Conservation (phyloP, 169 alveolate species). For the Cryptosporidium sp. region DNA sequence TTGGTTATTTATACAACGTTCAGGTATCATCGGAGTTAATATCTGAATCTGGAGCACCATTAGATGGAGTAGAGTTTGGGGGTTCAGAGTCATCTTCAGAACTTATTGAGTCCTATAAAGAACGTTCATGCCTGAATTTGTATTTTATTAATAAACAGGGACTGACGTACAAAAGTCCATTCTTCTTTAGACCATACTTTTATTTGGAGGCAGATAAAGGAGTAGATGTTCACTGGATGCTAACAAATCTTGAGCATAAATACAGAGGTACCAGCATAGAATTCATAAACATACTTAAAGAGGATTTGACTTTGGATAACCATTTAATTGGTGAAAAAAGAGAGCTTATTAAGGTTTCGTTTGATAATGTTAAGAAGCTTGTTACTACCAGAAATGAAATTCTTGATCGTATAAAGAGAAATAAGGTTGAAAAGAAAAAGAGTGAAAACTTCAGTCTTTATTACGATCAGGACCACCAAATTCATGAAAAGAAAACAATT, state of each 20-base stretch:
- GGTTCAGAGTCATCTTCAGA: neutral
- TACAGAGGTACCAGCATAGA: slow-evolving; percentile 80
- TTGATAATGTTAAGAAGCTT: slow-evolving; percentile 88
- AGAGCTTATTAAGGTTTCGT: slow-evolving; percentile 86
- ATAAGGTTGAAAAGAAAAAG: slow-evolving; percentile 76
- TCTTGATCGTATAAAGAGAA: slow-evolving; percentile 80
- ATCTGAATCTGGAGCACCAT: neutral
- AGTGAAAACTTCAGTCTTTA: slow-evolving; percentile 75
- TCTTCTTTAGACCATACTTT: slow-evolving; percentile 91
- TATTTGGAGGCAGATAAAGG: slow-evolving; percentile 83
- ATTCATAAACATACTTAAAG: slow-evolving; percentile 83
- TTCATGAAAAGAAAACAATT: slow-evolving; percentile 77
- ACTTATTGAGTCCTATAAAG: slow-evolving; percentile 32
- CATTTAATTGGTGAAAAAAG: slow-evolving; percentile 89
- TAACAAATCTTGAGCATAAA: slow-evolving; percentile 80
- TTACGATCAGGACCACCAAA: slow-evolving; percentile 53
- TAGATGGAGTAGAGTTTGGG: neutral
- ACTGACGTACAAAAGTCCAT: slow-evolving; percentile 74
- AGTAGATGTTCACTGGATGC: slow-evolving; percentile 73
- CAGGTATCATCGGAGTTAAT: slow-evolving; percentile 51
- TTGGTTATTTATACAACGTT: slow-evolving; percentile 65
- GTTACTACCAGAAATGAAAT: slow-evolving; percentile 84
- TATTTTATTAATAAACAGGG: slow-evolving; percentile 65
- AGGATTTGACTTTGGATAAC: slow-evolving; percentile 87
- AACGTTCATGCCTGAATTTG: slow-evolving; percentile 60